Conservation (phyloP, 805 yeast species). For the Sugiyamaella marilandica region DNA sequence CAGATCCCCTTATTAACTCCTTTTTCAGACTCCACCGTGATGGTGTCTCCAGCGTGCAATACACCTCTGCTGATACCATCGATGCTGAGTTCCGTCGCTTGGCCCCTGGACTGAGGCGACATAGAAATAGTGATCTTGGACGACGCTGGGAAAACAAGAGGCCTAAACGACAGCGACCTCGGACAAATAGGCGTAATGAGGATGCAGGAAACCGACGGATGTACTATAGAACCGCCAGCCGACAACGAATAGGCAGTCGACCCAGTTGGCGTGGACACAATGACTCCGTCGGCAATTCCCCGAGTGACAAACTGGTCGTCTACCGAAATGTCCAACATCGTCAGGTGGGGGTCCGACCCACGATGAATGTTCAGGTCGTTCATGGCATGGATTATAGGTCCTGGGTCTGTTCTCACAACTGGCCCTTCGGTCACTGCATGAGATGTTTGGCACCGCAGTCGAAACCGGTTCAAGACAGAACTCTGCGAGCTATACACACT, state of each 20-base stretch:
- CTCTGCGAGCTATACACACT: slow-evolving; percentile 65
- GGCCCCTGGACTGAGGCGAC: slow-evolving; percentile 33
- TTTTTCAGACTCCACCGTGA: slow-evolving; percentile 27
- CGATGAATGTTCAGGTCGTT: slow-evolving; percentile 86
- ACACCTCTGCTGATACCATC: slow-evolving; percentile 79
- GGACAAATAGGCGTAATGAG: slow-evolving; percentile 90
- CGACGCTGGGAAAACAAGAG: slow-evolving; percentile 72
- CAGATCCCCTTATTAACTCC: slow-evolving; percentile 55
- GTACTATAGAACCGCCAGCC: slow-evolving; percentile 90
- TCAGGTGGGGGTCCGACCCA: slow-evolving; percentile 81
- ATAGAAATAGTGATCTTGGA: slow-evolving; percentile 51
- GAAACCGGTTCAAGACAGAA: slow-evolving; percentile 65
- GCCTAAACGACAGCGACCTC: slow-evolving; percentile 83
- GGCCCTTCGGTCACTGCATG: slow-evolving; percentile 6
- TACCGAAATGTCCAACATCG: slow-evolving; percentile 76
- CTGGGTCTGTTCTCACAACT: slow-evolving; percentile 9
- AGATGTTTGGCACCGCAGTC: slow-evolving; percentile 60
- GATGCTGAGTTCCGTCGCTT: slow-evolving; percentile 58
- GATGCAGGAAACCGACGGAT: slow-evolving; percentile 80
- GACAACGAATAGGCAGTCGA: slow-evolving; percentile 88
- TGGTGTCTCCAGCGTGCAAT: slow-evolving; percentile 60
- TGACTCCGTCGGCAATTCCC: slow-evolving; percentile 88
- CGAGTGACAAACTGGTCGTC: slow-evolving; percentile 82
- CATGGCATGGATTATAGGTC: slow-evolving; percentile 69
- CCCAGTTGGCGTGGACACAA: slow-evolving; percentile 87